Evolutionary conservation across 1,284 basidiomycete species (phyloP).

Genomic region (Puccinia coronata): DNA sequence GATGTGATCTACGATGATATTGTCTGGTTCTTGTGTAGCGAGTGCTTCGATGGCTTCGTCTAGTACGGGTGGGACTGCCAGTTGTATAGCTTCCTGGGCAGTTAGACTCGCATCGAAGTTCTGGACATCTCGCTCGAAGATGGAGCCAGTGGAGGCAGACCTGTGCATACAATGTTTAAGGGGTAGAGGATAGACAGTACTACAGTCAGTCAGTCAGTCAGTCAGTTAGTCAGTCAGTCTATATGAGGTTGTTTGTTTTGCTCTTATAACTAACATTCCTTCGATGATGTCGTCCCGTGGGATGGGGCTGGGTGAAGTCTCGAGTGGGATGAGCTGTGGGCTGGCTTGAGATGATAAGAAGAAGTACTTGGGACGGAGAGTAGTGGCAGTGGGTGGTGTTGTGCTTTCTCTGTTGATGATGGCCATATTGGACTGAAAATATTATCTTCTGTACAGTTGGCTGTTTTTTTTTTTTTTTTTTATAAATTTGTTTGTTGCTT

Average conservation of each 20-base stretch:
- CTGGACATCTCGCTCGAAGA: conserved; percentile 37
- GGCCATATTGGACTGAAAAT: too few species aligned
- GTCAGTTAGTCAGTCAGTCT: too few species aligned
- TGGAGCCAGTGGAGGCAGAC: conserved; percentile 26
- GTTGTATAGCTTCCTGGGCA: conserved; percentile 31
- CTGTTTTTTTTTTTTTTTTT: too few species aligned
- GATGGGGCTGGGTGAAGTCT: conserved; percentile 15
- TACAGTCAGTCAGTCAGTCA: too few species aligned
- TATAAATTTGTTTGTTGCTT: too few species aligned
- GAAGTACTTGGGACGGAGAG: too few species aligned
- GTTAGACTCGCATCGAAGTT: conserved; percentile 20
- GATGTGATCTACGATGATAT: conserved; percentile 21
- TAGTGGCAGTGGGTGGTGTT: too few species aligned
- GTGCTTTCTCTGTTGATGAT: too few species aligned
- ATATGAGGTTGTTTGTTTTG: background rate
- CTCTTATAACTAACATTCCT: conserved; percentile 31
- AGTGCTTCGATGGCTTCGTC: conserved; percentile 35
- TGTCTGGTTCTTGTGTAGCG: background rate
- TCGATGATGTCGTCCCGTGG: conserved; percentile 43
- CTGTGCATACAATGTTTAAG: background rate
- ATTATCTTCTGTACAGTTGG: too few species aligned
- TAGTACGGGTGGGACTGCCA: conserved; percentile 30
- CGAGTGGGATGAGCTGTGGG: background rate
- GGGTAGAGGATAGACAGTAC: background rate
- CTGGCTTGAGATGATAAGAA: too few species aligned